These are phyloP conservation scores for Acanthamoeba castellanii DNA, from an alignment of 208 protist species.

Conservation along the genomic window DNA sequence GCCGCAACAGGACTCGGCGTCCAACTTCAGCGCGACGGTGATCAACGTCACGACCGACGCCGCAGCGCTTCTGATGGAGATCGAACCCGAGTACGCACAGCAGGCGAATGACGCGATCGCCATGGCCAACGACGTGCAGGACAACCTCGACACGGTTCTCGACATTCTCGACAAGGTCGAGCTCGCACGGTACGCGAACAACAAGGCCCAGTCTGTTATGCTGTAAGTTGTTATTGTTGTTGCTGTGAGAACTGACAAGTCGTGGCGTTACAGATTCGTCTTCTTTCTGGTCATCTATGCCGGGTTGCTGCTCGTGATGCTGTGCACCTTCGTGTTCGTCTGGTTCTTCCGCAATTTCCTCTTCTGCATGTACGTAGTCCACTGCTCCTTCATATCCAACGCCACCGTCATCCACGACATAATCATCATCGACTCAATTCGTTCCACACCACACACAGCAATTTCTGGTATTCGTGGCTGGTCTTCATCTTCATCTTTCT, in stretches of 20 bases:
- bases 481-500: slow-evolving; percentile 42
- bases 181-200: background rate
- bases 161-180: slow-evolving; percentile 9
- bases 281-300: slow-evolving; percentile 19
- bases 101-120: background rate
- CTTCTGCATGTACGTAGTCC: slow-evolving; percentile 21
- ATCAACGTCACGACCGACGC: background rate
- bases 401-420: background rate
- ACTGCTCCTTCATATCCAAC: background rate
- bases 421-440: background rate
- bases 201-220: background rate
- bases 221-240: background rate
- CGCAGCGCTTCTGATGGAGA: background rate
- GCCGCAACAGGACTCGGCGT: background rate
- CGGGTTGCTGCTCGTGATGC: background rate
- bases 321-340: slow-evolving; percentile 18
- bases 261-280: background rate
- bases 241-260: background rate
- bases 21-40: background rate
- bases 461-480: slow-evolving; percentile 52
- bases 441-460: background rate
- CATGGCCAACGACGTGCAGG: background rate
- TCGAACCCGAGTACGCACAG: background rate
- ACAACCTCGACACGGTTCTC: background rate
- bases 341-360: slow-evolving; percentile 15